Evolutionary conservation across 345 rosid species (phyloP).

Genomic region (Citrus cavaleriei): DNA sequence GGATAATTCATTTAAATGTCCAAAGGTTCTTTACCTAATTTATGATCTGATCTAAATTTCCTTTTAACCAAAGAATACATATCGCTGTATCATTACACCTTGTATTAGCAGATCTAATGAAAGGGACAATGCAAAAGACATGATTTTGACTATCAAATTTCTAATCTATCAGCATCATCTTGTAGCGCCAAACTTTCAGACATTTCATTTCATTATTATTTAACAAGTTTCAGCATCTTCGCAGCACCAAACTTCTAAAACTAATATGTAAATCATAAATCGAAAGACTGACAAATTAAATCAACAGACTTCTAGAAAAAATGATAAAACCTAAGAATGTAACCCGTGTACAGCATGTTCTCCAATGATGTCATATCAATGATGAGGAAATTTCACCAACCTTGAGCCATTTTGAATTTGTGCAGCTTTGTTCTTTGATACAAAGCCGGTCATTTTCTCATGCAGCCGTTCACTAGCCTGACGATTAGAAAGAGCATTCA

Average conservation of each 20-base stretch:
- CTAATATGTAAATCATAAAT: not conserved
- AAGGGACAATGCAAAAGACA: not conserved
- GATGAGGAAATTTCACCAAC: constrained; percentile 33
- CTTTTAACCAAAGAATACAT: not conserved
- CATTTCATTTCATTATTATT: constrained; percentile 3
- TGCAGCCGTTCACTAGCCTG: constrained; percentile 95
- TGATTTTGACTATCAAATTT: not conserved
- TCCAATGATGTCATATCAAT: not conserved
- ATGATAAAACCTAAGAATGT: not conserved
- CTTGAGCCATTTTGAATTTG: constrained; percentile 95
- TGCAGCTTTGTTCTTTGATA: constrained; percentile 98
- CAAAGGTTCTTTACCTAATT: not conserved
- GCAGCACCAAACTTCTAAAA: not conserved
- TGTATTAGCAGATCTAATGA: not conserved
- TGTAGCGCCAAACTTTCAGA: not conserved
- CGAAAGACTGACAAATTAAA: not conserved
- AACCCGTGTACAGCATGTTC: not conserved
- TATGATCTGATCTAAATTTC: not conserved
- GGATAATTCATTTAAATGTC: not conserved
- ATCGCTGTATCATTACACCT: not conserved
- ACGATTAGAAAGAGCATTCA: constrained; percentile 24
- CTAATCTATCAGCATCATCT: not conserved
- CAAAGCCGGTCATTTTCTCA: constrained; percentile 88
- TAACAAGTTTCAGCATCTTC: not conserved
- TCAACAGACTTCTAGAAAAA: not conserved